phyloP scores from a whole-genome alignment of 345 rosid species.

The Theobroma cacao region DNA sequence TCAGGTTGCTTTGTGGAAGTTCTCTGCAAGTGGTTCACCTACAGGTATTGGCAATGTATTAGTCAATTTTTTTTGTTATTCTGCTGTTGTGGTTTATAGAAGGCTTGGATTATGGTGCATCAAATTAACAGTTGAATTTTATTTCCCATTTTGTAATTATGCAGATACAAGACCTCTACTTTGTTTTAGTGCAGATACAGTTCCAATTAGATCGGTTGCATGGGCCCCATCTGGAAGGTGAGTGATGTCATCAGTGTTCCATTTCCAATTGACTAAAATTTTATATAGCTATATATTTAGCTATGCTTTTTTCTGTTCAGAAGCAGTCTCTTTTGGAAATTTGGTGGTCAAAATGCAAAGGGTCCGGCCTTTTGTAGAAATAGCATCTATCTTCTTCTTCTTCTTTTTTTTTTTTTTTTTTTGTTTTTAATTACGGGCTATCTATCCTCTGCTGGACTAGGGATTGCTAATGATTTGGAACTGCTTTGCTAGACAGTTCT shows the following conservation, averaged over 20 bases:
- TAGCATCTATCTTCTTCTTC: background rate
- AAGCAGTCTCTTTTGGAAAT: background rate
- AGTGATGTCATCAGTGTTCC: constrained; percentile 12
- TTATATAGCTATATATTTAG: background rate
- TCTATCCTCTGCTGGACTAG: background rate
- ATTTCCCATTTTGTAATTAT: constrained; percentile 18
- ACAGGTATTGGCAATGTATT: constrained; percentile 43
- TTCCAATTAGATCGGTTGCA: constrained; percentile 76
- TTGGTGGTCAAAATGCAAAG: background rate
- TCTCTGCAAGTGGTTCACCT: constrained; percentile 41
- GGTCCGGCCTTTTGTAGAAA: background rate
- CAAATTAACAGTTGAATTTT: background rate
- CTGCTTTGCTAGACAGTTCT: background rate
- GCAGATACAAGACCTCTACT: constrained; percentile 90
- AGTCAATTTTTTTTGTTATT: background rate
- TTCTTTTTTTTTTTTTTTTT: background rate
- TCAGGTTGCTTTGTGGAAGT: constrained; percentile 98
- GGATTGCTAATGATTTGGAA: background rate
- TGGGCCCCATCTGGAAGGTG: constrained; percentile 90
- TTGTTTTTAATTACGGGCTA: background rate
- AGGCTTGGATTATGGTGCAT: background rate
- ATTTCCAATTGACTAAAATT: background rate
- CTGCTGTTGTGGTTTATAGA: background rate
- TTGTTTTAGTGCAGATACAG: constrained; percentile 79
- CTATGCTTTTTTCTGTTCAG: background rate